Percentiles rank a stretch among this genome's conserved stretches.
phyloP scores from a whole-genome alignment of 2,329 filamentous ascomycete species.

The Stemphylium vesicarium region DNA sequence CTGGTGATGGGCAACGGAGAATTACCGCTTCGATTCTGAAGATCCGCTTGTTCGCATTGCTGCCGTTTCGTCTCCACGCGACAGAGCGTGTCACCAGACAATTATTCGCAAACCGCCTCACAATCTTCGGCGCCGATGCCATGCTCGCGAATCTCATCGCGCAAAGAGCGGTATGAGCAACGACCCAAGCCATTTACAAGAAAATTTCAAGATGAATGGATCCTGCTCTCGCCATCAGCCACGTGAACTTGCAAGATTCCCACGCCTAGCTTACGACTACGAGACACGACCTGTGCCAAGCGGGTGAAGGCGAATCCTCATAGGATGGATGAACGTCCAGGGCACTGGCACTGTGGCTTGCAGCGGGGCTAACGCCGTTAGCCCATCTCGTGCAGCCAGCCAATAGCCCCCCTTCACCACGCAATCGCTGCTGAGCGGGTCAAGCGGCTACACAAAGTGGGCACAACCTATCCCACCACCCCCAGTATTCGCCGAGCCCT shows the following conservation, averaged over 20 bases:
- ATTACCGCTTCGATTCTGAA: constrained; percentile 9
- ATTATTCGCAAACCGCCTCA: background rate
- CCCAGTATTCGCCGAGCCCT: constrained; percentile 15
- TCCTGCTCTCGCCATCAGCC: constrained; percentile 13
- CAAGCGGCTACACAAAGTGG: constrained; percentile 33
- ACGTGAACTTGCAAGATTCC: constrained; percentile 26
- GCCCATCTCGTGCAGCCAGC: constrained; percentile 26
- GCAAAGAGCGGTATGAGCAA: too few relatives aligned
- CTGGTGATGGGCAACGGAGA: constrained; percentile 10
- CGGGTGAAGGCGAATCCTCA: constrained; percentile 18
- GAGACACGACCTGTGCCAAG: constrained; percentile 20
- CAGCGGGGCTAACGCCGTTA: constrained; percentile 23
- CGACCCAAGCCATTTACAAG: too few relatives aligned
- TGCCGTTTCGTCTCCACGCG: background rate
- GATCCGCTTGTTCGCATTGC: constrained; percentile 1
- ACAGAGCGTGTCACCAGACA: background rate
- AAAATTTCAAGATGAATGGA: too few relatives aligned
- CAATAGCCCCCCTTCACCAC: constrained; percentile 20
- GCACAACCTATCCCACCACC: constrained; percentile 14
- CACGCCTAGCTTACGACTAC: constrained; percentile 14
- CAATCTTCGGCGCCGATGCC: too few relatives aligned
- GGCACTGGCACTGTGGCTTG: constrained; percentile 25
- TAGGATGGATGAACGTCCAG: constrained; percentile 23
- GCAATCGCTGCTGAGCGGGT: constrained; percentile 15
- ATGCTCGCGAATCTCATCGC: too few relatives aligned